Base-by-base conservation (phyloP, 352 stramenopile genomes). In the Pythium sp. region DNA sequence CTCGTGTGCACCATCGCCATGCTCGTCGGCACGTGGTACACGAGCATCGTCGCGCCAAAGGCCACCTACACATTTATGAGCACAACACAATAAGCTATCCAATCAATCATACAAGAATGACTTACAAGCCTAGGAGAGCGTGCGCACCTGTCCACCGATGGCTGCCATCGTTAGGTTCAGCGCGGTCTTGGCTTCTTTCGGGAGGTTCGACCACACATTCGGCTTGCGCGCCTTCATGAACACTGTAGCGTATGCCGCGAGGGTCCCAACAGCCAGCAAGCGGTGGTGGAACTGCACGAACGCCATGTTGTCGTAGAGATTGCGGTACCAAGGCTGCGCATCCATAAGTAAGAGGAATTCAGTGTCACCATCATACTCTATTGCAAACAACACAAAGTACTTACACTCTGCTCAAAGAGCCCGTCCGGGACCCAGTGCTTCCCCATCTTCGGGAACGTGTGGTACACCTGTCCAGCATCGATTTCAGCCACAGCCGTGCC, bases 391-490 rank as follows among this genome's bases (percentile, higher is more conserved):
- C 26, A 15, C n/a, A 5, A 24, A 11, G 12, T 63, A 32, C 68
- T 22, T 54, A 90, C 83, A 70, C 73, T 78, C 15, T 83, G 73
- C 7, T 89, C 83, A 57, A 91, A 85, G 22, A 91, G 59, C 0
- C 81, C 81, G 15, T 82, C 68, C 9, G 97, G 96, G 59, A 99
- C 92, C 90, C 90, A 98, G 30, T 78, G 77, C 22, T 87, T 83
- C 51, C 79, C 76, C 94, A 98, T 98, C 65, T 95, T 94, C 20
- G 97, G 97, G 60, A 95, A 99, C 54, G 88, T 97, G 74, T 99
- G 99, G 87, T 97, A 99, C n/a, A 95, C 95, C 18, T 87, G 85
- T n/a, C 97, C 97, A 0, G 94, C 97, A 75, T 99, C 97, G 72
- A 99, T 99, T 46, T 97, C 95, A 1, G 97, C 96, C 2, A 99